A percentile compares a stretch with the other conserved stretches of the same genome.
phyloP scores from a whole-genome alignment of 2,329 filamentous ascomycete species.

The Lasiodiplodia sp. region DNA sequence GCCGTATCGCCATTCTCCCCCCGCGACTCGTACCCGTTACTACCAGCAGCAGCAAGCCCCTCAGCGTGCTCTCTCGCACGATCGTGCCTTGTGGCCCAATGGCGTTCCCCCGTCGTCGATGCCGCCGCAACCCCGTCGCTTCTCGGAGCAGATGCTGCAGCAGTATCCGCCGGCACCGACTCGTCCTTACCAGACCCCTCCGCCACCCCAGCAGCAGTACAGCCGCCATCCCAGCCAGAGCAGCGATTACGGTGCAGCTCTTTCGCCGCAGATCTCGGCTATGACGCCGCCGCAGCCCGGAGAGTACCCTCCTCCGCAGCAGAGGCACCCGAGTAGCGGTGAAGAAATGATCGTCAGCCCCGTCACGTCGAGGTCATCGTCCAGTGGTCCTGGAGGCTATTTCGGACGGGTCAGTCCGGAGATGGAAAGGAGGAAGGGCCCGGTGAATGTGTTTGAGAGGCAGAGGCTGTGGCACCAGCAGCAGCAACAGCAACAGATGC shows the following conservation, averaged over 20 bases:
- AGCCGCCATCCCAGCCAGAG: conserved; percentile 6
- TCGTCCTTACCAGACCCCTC: conserved; percentile 14
- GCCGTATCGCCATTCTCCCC: neutral
- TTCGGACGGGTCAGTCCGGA: conserved; percentile 29
- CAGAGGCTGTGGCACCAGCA: conserved; percentile 35
- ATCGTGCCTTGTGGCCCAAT: conserved; percentile 11
- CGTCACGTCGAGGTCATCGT: neutral
- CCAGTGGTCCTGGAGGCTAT: neutral
- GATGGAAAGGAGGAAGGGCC: conserved; percentile 19
- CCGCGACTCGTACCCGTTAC: conserved; percentile 1
- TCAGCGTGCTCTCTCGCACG: conserved; percentile 14
- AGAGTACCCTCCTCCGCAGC: neutral
- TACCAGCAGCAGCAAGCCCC: neutral
- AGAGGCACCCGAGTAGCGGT: neutral
- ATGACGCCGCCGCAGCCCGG: conserved; percentile 5
- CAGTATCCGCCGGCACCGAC: neutral
- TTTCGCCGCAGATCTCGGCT: conserved; percentile 21
- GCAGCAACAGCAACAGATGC: conserved; percentile 29
- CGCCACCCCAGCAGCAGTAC: conserved; percentile 2
- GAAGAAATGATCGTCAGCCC: conserved; percentile 19
- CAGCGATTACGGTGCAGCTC: neutral
- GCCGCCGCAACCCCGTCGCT: conserved; percentile 12
- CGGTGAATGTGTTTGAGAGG: conserved; percentile 25
- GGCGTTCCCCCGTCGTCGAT: neutral
- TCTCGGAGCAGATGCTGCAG: conserved; percentile 22